Evolutionary conservation across 2,329 filamentous ascomycete genomes (phyloP), one percentile per base, ranked within the genome.

Genomic region (Fusarium xylarioides): DNA sequence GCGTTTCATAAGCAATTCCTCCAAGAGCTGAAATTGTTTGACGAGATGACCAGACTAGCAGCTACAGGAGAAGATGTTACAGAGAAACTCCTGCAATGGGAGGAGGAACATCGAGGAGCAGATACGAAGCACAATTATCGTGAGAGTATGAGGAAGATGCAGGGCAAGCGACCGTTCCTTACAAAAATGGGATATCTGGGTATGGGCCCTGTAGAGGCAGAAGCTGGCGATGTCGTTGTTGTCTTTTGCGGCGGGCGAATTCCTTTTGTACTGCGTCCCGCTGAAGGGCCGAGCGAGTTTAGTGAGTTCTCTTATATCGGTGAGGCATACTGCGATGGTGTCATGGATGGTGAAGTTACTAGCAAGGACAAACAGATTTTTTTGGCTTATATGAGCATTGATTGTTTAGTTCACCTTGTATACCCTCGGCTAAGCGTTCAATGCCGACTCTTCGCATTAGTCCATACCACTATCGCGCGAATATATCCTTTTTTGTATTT

Each of bases 61-160:
- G 21, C 54, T 21, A 0, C 16, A 0, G 61, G 35, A 11, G 43
- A 63, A 6, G 54, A 35, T 2, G 11, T 7, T n/a, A n/a, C 50
- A 15, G 9, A 14, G 8, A 23, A 11, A 9, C 7, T 0, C 10
- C 5, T n/a, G 10, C 16, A 42, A 8, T 47, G 40, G 55, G 7
- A 59, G 7, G 15, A 40, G 28, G 15, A 30, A 10, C 12, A 7
- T 57, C 28, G 26, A 2, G 12, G 9, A 10, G 10, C 21, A 18
- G 14, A 42, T 0, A 40, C 37, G 0, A 34, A 42, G 9, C 46
- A 54, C 5, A 43, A 8, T 11, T 62, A 62, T 18, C 46, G 34
- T 1, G 62, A 64, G 3, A 28, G 54, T 5, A 60, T 63, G 60
- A 52, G 18, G 6, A 52, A 38, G 21, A 53, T 64, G 62, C 18